Base-by-base conservation (phyloP, 2,329 filamentous ascomycete species). In the Neonectria hederae region DNA sequence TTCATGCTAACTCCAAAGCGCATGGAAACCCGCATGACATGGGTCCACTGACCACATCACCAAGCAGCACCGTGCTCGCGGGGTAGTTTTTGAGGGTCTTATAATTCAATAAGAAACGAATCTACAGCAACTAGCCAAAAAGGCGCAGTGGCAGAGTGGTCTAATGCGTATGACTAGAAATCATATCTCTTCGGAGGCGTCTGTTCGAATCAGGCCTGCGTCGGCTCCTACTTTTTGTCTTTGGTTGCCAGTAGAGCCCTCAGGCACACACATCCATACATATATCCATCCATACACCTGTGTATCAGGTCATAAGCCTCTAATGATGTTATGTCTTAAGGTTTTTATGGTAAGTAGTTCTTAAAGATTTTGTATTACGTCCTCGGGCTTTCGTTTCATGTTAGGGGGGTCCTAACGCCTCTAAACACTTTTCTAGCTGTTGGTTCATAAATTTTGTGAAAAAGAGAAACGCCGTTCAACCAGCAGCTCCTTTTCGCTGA, bases 141-240 rank as follows among this genome's bases (percentile, higher is more conserved):
- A 66, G 73, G 72, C 73, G 72, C 61, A 66, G 73, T 75, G 73
- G 73, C 73, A 73, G 73, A 75, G 73, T 75, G 73, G 73, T 75
- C 73, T 69, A 75, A 75, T 72, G 73, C 73, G 73, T 73, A 73
- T 74, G 73, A 75, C 71, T 75, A 74, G 73, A 75, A 75, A 75
- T 75, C 73, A 73, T 72, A 72, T 75, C 72, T 71, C 73, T 59
- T 75, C 68, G 73, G 74, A 72, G 72, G 74, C 74, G 71, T 74
- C 73, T 74, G 74, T 76, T 76, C 74, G 73, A 76, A 76, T 76
- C 74, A 73, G 74, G 74, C 73, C 74, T 70, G 65, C 68, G 74
- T 76, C 74, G 70, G 63, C 40, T 42, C 51, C 6, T n/a, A 21
- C 63, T 64, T 46, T 48, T 35, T 51, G 10, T 17, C 26, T 22